Conservation (phyloP, 345 rosid species). For the Gossypium arboreum region DNA sequence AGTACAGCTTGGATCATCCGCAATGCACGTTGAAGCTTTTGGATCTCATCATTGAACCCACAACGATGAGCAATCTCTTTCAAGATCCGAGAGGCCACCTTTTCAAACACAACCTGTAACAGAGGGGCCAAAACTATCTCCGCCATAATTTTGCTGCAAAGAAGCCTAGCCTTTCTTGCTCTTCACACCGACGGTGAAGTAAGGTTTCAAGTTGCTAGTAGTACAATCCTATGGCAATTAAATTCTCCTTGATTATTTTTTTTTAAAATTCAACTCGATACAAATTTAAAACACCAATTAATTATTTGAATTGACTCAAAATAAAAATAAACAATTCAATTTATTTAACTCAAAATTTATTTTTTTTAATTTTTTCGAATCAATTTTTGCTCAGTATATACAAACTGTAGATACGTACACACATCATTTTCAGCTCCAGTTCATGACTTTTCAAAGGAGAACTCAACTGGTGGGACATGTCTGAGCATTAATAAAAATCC, state of each 20-base stretch:
- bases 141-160: neutral
- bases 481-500: neutral
- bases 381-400: neutral
- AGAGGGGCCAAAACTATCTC: conserved; percentile 11
- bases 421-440: neutral
- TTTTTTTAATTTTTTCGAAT: too few relatives aligned
- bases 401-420: neutral
- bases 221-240: neutral
- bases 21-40: conserved; percentile 6
- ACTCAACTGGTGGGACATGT: neutral
- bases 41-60: conserved; percentile 6
- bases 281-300: too few relatives aligned
- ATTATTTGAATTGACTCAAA: too few relatives aligned
- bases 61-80: neutral
- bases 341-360: too few relatives aligned
- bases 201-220: neutral
- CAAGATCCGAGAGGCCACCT: neutral
- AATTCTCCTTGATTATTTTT: neutral
- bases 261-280: too few relatives aligned
- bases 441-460: neutral
- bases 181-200: neutral
- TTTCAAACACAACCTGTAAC: conserved; percentile 18
- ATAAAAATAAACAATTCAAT: too few relatives aligned
- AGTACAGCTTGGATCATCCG: neutral
- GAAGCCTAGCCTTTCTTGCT: neutral